These are phyloP conservation scores for Penicillium herquei DNA, from an alignment of 495 filamentous ascomycete species.

Conservation along the genomic window DNA sequence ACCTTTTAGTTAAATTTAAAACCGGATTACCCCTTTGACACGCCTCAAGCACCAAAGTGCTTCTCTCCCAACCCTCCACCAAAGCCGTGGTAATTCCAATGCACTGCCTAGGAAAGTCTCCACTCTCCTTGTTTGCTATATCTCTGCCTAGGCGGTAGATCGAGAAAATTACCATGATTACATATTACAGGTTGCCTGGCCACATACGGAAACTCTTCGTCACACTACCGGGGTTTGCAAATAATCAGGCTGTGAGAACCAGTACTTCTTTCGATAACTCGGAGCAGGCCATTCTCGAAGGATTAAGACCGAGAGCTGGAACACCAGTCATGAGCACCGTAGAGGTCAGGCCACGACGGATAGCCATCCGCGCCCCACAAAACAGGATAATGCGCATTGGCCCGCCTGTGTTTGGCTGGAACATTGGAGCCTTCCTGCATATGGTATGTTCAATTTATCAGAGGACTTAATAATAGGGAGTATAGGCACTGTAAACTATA, in stretches of 20 bases:
- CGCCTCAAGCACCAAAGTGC: too few relatives aligned
- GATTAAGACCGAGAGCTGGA: slow-evolving; percentile 9
- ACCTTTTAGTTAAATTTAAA: too few relatives aligned
- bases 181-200: too few relatives aligned
- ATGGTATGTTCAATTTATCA: slow-evolving; percentile 11
- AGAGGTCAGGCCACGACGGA: slow-evolving; percentile 16
- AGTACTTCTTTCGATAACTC: slow-evolving; percentile 16
- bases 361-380: slow-evolving; percentile 13
- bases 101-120: too few relatives aligned
- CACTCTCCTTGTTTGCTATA: too few relatives aligned
- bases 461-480: slow-evolving; percentile 8
- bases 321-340: slow-evolving; percentile 10
- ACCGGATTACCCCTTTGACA: too few relatives aligned
- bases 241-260: slow-evolving; percentile 14
- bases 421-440: slow-evolving; percentile 12
- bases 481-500: slow-evolving; percentile 8
- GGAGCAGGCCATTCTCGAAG: slow-evolving; percentile 14
- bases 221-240: slow-evolving; percentile 14
- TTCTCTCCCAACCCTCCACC: too few relatives aligned
- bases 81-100: too few relatives aligned
- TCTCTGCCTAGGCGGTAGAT: too few relatives aligned
- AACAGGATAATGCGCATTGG: slow-evolving; percentile 13
- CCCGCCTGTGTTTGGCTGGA: slow-evolving; percentile 15
- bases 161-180: too few relatives aligned
- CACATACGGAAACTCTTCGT: too few relatives aligned